A percentile compares a stretch with the other conserved stretches of the same genome.
These are phyloP conservation scores for Colletotrichum scovillei DNA, from an alignment of 2,329 filamentous ascomycete species.

Conservation along the genomic window DNA sequence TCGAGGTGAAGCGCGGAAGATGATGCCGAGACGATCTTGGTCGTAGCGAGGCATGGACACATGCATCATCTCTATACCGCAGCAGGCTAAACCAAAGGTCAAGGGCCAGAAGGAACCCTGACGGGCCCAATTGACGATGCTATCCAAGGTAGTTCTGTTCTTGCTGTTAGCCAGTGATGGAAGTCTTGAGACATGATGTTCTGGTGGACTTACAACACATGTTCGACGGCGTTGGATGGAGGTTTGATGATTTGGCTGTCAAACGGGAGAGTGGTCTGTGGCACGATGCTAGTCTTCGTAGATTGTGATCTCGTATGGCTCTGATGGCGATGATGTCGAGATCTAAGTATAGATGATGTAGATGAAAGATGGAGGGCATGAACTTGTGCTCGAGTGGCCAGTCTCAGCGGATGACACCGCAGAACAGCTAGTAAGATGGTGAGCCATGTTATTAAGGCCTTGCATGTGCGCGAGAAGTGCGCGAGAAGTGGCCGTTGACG, in stretches of 20 bases:
- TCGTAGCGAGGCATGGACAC: slow-evolving; percentile 72
- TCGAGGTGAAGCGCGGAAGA: slow-evolving; percentile 74
- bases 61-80: slow-evolving; percentile 74
- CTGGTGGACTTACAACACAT: slow-evolving; percentile 34
- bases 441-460: background rate
- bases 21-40: slow-evolving; percentile 72
- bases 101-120: slow-evolving; percentile 71
- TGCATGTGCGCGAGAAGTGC: background rate
- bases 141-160: slow-evolving; percentile 63
- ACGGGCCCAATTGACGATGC: slow-evolving; percentile 67
- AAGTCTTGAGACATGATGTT: background rate
- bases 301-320: background rate
- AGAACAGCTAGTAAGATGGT: background rate
- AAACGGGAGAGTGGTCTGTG: background rate
- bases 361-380: background rate
- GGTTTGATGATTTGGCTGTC: background rate
- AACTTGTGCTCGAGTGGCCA: background rate
- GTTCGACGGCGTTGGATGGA: slow-evolving; percentile 31
- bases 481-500: background rate
- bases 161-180: background rate
- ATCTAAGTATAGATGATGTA: background rate
- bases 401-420: background rate
- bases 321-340: background rate
- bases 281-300: background rate
- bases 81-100: slow-evolving; percentile 72